Evolutionary conservation across 345 rosid species (phyloP).

Genomic region (Eucalyptus decipiens): DNA sequence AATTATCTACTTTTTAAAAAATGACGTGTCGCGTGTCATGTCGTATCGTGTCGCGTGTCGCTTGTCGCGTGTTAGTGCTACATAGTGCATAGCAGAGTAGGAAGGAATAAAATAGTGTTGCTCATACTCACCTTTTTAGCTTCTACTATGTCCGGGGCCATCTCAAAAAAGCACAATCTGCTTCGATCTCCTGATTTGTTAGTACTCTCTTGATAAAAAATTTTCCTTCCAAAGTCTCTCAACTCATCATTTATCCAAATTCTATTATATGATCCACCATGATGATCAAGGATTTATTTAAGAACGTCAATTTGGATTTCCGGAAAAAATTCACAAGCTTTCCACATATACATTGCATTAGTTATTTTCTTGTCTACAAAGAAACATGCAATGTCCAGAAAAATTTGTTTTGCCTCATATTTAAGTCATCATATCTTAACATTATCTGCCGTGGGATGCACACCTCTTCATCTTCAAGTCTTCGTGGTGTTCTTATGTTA

Average conservation of each 20-base stretch:
- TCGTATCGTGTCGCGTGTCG: too few relatives aligned
- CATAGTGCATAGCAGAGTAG: neutral
- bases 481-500: neutral
- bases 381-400: neutral
- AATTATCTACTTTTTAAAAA: too few relatives aligned
- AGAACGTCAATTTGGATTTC: neutral
- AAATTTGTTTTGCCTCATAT: neutral
- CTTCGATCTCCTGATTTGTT: neutral
- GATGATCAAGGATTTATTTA: neutral
- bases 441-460: neutral
- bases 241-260: neutral
- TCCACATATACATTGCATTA: neutral
- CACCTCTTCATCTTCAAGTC: neutral
- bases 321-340: neutral
- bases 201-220: neutral
- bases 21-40: too few relatives aligned
- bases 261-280: accelerated
- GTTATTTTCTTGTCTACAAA: too few relatives aligned
- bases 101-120: neutral
- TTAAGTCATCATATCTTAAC: neutral
- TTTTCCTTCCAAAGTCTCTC: neutral
- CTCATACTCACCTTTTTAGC: neutral
- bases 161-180: neutral
- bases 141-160: accelerated
- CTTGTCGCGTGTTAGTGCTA: too few relatives aligned